Evolutionary conservation across 2,329 filamentous ascomycete species (phyloP), one percentile per base, ranked within the genome.

Genomic region (Colletotrichum ledebouriae): DNA sequence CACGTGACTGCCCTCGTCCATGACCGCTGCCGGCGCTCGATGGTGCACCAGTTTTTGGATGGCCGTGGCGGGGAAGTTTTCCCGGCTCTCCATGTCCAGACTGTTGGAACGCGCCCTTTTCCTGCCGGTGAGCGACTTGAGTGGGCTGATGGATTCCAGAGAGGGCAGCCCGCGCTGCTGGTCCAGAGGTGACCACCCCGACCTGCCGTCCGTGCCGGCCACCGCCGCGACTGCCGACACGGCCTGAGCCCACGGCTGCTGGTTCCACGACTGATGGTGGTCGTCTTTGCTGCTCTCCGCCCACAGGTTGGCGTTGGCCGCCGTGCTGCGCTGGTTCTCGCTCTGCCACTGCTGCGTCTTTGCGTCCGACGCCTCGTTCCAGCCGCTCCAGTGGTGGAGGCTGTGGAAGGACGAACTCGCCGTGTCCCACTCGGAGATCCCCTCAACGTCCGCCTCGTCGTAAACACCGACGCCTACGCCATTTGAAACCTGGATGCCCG

Each of bases 151-250:
- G 29, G 68, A 68, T 46, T 71, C 63, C 42, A 71, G 39, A 7
- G 69, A 71, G 33, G 70, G 68, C 17, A 71, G 46, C 37, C 65
- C 58, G 25, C 69, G 62, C 55, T 70, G 66, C 13, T 71, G 63
- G 42, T 64, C 69, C 6, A 65, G 56, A 20, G 69, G 60, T 12
- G 69, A 69, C 69, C 69, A 71, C 41, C 67, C 69, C 11, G 69
- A 50, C 25, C 69, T 69, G 53, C 46, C 60, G 52, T 71, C 68
- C 47, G 69, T 56, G 29, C 69, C 71, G 41, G 73, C 71, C 70
- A 80, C 70, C 50, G 72, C 59, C 33, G 72, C 61, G 49, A 70
- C 33, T 77, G 75, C 65, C 71, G 72, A 78, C 76, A 80, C 42
- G 76, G 78, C 52, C 73, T 73, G 59, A 75, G 74, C 34, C 76